phyloP scores from a whole-genome alignment of 257 asterid species.

The Solanum tarijense region DNA sequence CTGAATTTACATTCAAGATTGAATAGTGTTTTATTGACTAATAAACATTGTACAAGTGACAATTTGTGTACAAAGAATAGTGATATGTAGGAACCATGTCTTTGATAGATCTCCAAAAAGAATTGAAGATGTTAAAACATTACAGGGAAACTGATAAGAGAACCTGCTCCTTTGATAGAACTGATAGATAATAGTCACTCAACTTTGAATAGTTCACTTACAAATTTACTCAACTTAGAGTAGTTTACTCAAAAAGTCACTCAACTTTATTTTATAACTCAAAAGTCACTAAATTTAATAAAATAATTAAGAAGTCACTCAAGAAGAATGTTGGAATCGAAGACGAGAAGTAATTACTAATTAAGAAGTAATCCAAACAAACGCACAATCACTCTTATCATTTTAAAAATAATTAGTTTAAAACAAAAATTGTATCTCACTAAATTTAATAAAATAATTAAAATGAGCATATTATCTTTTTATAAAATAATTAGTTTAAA shows the following conservation, averaged over 20 bases:
- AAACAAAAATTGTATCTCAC: too few relatives aligned
- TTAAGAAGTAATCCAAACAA: too few relatives aligned
- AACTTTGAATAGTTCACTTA: not conserved
- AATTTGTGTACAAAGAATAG: not conserved
- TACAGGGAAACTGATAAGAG: not conserved
- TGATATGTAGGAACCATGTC: not conserved
- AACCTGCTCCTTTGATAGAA: not conserved
- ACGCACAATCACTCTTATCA: too few relatives aligned
- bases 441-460: too few relatives aligned
- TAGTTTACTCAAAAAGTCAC: too few relatives aligned
- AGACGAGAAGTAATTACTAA: too few relatives aligned
- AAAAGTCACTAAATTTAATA: too few relatives aligned
- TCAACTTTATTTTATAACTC: too few relatives aligned
- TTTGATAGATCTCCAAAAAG: not conserved
- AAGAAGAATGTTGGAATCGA: too few relatives aligned
- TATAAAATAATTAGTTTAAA: too few relatives aligned
- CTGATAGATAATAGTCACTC: not conserved
- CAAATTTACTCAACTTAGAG: not conserved
- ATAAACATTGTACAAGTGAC: not conserved
- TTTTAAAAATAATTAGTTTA: too few relatives aligned
- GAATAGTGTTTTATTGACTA: not conserved
- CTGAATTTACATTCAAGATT: not conserved
- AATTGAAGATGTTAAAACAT: not conserved
- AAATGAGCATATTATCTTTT: not conserved
- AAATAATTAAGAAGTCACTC: too few relatives aligned